phyloP scores from a whole-genome alignment of 768 basidiomycete species.

The Mycena chlorophos region DNA sequence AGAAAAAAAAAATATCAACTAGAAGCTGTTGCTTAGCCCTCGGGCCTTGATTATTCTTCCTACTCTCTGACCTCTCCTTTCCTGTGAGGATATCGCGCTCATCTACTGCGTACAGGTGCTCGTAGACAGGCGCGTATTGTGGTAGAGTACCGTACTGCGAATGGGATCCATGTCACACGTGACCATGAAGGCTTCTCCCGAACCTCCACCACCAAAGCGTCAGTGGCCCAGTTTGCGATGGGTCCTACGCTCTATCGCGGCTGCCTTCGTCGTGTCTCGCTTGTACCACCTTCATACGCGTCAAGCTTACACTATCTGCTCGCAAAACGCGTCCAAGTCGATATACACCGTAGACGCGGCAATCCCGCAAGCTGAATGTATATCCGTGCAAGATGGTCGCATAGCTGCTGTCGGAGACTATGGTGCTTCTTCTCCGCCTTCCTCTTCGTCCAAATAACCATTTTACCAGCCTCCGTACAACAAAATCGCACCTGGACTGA shows the following conservation, averaged over 20 bases:
- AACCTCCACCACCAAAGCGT: slow-evolving; percentile 4
- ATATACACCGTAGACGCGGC: slow-evolving; percentile 72
- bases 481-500: slow-evolving; percentile 3
- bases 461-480: slow-evolving; percentile 3
- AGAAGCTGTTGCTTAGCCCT: slow-evolving; percentile 87
- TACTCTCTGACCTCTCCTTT: slow-evolving; percentile 33
- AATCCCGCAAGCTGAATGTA: slow-evolving; percentile 56
- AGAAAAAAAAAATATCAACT: slow-evolving; percentile 66
- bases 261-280: slow-evolving; percentile 6
- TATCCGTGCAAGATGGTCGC: slow-evolving; percentile 50
- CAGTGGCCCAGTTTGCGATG: slow-evolving; percentile 6
- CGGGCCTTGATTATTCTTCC: slow-evolving; percentile 55
- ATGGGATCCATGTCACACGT: no score
- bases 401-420: slow-evolving; percentile 52
- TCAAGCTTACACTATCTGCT: slow-evolving; percentile 57
- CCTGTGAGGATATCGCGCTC: neutral
- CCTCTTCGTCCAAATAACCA: neutral
- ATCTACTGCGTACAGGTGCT: slow-evolving; percentile 2
- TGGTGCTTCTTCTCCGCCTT: slow-evolving; percentile 37
- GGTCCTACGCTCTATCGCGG: slow-evolving; percentile 4
- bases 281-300: slow-evolving; percentile 4
- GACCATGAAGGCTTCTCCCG: neutral
- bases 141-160: no score
- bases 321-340: slow-evolving; percentile 33
- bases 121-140: neutral